Evolutionary conservation across 495 filamentous ascomycete genomes (phyloP).

Genomic region (Cryomyces antarcticus): DNA sequence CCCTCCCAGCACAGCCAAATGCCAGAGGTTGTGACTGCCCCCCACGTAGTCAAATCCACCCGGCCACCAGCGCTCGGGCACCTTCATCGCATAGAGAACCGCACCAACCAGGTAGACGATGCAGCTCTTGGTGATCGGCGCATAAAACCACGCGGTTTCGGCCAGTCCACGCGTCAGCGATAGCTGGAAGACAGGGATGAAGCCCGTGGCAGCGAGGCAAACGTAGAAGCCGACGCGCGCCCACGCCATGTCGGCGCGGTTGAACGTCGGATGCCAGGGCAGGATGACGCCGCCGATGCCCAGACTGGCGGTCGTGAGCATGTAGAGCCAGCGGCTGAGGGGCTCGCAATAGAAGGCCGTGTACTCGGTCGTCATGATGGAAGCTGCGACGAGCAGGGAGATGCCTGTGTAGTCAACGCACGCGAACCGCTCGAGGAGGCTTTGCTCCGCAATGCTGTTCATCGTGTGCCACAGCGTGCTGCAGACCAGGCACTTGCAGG

Average conservation of each 20-base stretch:
- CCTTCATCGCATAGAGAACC: constrained; percentile 73
- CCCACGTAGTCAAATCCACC: constrained; percentile 89
- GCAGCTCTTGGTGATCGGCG: constrained; percentile 68
- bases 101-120: constrained; percentile 74
- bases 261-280: constrained; percentile 93
- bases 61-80: constrained; percentile 83
- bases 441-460: constrained; percentile 80
- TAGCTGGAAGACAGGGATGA: constrained; percentile 72
- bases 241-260: constrained; percentile 81
- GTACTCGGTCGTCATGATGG: constrained; percentile 96
- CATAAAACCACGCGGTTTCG: constrained; percentile 72
- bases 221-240: constrained; percentile 82
- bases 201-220: constrained; percentile 71
- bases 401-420: constrained; percentile 99
- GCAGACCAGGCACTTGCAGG: constrained; percentile 89
- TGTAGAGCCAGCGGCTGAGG: constrained; percentile 67
- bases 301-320: constrained; percentile 57
- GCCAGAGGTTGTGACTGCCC: constrained; percentile 93
- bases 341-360: constrained; percentile 98
- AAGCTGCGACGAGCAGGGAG: constrained; percentile 83
- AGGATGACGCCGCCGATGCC: constrained; percentile 79
- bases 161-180: constrained; percentile 49
- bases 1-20: constrained; percentile 84
- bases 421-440: constrained; percentile 81
- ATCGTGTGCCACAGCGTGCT: constrained; percentile 96